Evolutionary conservation across 345 rosid genomes (phyloP).

Genomic region (Eucalyptus tenuipes): DNA sequence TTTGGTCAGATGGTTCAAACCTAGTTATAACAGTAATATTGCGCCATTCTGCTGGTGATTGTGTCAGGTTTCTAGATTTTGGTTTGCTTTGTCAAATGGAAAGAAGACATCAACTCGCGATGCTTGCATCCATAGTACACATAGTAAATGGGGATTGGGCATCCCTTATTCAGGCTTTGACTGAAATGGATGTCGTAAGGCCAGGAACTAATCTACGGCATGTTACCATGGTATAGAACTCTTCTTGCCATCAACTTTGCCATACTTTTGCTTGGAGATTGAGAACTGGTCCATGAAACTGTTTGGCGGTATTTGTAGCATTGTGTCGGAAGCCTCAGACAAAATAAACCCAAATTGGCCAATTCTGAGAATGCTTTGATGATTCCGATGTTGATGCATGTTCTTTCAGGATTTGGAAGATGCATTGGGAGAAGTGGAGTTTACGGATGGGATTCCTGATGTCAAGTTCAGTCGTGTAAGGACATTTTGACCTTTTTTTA

Average conservation of each 20-base stretch:
- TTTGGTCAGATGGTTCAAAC: not conserved
- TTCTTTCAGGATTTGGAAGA: constrained; percentile 71
- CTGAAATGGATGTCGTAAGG: constrained; percentile 87
- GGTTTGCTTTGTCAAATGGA: constrained; percentile 93
- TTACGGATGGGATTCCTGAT: constrained; percentile 81
- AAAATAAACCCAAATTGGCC: not conserved
- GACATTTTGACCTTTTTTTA: not conserved
- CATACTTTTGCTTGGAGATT: not conserved
- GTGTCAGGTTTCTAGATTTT: constrained; percentile 80
- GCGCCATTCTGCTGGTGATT: constrained; percentile 1
- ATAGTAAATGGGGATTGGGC: constrained; percentile 92
- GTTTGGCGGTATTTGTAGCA: not conserved
- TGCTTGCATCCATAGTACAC: constrained; percentile 91
- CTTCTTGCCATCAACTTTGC: not conserved
- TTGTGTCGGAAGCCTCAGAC: not conserved
- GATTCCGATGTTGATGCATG: not conserved
- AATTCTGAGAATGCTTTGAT: not conserved
- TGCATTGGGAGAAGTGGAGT: constrained; percentile 74
- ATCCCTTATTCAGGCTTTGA: constrained; percentile 61
- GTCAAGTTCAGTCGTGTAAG: constrained; percentile 91
- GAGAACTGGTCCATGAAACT: not conserved
- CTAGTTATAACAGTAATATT: not conserved
- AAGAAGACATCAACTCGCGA: constrained; percentile 81
- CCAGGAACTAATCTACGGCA: constrained; percentile 61
- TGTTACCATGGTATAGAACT: constrained; percentile 54